Base-by-base conservation (phyloP, 129 eudicot species). In the Saposhnikovia divaricata region DNA sequence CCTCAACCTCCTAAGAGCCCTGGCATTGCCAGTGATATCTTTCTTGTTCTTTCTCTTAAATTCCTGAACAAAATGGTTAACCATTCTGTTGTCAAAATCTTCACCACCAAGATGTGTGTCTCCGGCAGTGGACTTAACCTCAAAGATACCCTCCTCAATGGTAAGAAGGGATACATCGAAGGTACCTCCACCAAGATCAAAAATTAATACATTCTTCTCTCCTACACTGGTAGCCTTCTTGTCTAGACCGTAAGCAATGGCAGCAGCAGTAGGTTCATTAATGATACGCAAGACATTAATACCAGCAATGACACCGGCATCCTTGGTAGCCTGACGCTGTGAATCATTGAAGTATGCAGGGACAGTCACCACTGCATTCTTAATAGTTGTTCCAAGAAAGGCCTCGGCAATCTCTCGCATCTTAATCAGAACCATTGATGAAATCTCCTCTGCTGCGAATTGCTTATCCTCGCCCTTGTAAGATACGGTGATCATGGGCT, bases 301-400 rank as follows among this genome's bases (percentile, higher is more conserved):
- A 68, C 81, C 81, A 28, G 81, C 59, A 25, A 79, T 79, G 43
- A 79, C 81, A 65, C 76, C 81, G 31, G 81, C 81, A 66, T 79
- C 81, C 81, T 79, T 79, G 75, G 81, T 79, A 39, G 81, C 81
- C 31, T 79, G 81, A 79, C 81, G 76, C n/a, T 66, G 81, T 13
- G 81, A 79, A 45, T 79, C 81, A 19, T 79, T 79, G 31, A 79
- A 79, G 65, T 79, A 66, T 13, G 81, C 81, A 43, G 81, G 81
- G 45, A 65, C 81, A 45, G 80, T 78, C 16, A 78, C 73, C 51
- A 78, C 80, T 5, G 74, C 80, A 40, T 78, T 78, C 55, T 59
- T 78, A 40, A 78, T 74, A 5, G 80, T 78, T 11, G 80, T 28
- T 3, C 80, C 80, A 2, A 78, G 80, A 38, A 78, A 78, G 23